Evolutionary conservation across 2,329 filamentous ascomycete genomes (phyloP).

Genomic region (Botryotinia narcissicola): DNA sequence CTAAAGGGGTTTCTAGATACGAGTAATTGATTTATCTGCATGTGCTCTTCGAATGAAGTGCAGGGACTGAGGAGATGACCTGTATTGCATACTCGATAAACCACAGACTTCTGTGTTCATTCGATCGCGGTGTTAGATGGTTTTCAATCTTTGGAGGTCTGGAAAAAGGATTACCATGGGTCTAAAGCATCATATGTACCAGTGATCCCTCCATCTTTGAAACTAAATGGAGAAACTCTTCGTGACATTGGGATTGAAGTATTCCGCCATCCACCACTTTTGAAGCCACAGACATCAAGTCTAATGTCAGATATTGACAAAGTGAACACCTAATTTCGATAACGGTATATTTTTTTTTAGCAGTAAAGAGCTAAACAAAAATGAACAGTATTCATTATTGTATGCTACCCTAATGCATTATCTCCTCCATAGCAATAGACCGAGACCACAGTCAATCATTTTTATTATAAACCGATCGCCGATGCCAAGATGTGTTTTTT

Average conservation of each 20-base stretch:
- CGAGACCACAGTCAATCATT: neutral
- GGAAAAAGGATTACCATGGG: no score
- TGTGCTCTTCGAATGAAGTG: neutral
- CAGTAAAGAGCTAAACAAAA: neutral
- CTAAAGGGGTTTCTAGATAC: neutral
- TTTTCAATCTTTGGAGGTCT: neutral
- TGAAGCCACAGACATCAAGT: neutral
- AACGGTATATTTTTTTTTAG: neutral
- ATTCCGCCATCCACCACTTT: neutral
- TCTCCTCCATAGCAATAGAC: neutral
- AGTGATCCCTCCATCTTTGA: neutral
- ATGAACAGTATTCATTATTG: neutral
- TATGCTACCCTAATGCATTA: neutral
- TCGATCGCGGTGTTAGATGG: neutral
- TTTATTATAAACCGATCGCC: no score
- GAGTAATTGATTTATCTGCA: no score
- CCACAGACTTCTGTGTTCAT: neutral
- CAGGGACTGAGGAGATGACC: accelerated
- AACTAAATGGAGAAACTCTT: neutral
- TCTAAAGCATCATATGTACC: no score
- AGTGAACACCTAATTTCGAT: neutral
- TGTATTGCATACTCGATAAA: neutral
- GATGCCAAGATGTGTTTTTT: neutral
- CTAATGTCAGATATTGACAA: neutral
- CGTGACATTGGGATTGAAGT: neutral